Evolutionary conservation across 2,329 filamentous ascomycete species (phyloP), one percentile per base, ranked within the genome.

Genomic region (Phialophora macrospora): DNA sequence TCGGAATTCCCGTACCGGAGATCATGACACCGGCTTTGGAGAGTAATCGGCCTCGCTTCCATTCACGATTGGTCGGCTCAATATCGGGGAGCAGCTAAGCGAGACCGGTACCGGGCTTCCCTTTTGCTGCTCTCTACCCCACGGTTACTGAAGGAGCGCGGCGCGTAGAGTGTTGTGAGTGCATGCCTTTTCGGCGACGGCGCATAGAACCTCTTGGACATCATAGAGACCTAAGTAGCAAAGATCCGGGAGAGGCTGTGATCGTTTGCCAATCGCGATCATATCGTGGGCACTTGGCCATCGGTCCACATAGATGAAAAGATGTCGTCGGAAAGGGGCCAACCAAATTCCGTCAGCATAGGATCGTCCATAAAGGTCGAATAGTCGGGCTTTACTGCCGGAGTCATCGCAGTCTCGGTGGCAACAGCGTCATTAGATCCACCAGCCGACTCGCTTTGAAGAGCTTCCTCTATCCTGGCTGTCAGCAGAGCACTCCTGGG

Each of bases 311-410:
- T 49, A 0, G 67, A 55, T 5, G 67, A 67, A 41, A 69, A 67
- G 22, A 67, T 63, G 34, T 69, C 67, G 24, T 69, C 64, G 17
- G 55, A 60, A 38, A 65, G 44, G 30, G 67, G 62, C 62, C 65
- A 67, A 34, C 67, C 67, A n/a, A 69, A 67, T 30, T 69, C 67
- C 12, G 60, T 51, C 55, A 67, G 34, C 65, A 69, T 69, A 17
- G 67, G 67, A 44, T 69, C 67, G 41, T 69, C 64, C 44, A 69
- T 32, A 28, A 69, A 67, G 26, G 38, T 63, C 28, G 63, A 61
- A 49, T 63, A 69, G 30, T 67, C 67, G 4, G 57, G 65, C 32
- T 59, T 67, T 6, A 41, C 24, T 17, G 48, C 38, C 28, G 48
- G n/a, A 11, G 41, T 32, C 20, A 44, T 49, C 46, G 57, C 24